Conservation (phyloP, 164 flowering plant species). For the Euptelea pleiosperma region DNA sequence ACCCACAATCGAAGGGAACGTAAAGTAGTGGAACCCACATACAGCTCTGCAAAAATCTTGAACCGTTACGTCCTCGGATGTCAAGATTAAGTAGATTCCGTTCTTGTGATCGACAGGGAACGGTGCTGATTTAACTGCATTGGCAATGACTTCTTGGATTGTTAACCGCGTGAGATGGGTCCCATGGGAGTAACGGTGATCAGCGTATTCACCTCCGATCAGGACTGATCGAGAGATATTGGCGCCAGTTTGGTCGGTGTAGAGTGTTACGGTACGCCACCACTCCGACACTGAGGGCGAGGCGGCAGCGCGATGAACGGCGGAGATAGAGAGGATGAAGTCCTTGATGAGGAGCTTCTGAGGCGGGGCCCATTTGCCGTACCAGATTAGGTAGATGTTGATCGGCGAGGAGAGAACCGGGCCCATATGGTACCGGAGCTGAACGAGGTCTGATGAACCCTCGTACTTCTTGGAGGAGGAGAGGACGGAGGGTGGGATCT, state of each 20-base stretch:
- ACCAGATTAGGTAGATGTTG: conserved; percentile 77
- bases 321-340: conserved; percentile 69
- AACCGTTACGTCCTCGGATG: conserved; percentile 57
- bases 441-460: conserved; percentile 72
- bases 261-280: conserved; percentile 79
- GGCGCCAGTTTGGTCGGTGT: conserved; percentile 83
- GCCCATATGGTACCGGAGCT: conserved; percentile 87
- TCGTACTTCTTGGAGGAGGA: conserved; percentile 55
- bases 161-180: conserved; percentile 57
- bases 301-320: conserved; percentile 27
- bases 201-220: conserved; percentile 62
- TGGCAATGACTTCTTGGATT: conserved; percentile 57
- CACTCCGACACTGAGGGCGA: conserved; percentile 67
- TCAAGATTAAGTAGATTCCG: conserved; percentile 70
- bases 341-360: conserved; percentile 62
- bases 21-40: conserved; percentile 91
- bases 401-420: conserved; percentile 75
- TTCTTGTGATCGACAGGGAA: conserved; percentile 63
- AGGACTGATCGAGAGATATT: conserved; percentile 52
- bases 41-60: conserved; percentile 85
- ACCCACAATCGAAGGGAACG: conserved; percentile 82
- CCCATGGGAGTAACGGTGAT: conserved; percentile 58
- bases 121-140: conserved; percentile 45
- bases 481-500: conserved; percentile 38
- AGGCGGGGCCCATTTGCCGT: conserved; percentile 57